Conservation (phyloP, 192 early-diverging fungal genomes). For the Mortierella hygrophila region DNA sequence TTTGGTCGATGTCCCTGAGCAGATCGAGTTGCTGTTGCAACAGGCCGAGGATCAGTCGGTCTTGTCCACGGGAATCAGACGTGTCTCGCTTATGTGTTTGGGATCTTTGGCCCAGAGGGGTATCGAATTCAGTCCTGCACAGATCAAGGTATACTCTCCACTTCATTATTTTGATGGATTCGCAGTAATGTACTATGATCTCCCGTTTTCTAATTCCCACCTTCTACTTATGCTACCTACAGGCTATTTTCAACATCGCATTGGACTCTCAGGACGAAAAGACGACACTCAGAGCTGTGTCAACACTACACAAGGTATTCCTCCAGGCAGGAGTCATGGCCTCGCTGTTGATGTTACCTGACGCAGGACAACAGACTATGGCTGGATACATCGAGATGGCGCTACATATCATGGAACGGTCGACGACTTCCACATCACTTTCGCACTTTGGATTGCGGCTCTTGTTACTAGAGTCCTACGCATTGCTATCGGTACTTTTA, state of each 20-base stretch:
- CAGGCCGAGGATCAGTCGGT: conserved; percentile 10
- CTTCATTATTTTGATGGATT: background rate
- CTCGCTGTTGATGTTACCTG: conserved; percentile 5
- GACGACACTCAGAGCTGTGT: conserved; percentile 24
- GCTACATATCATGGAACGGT: conserved; percentile 20
- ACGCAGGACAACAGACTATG: conserved; percentile 16
- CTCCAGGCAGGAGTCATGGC: conserved; percentile 23
- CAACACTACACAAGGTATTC: conserved; percentile 38
- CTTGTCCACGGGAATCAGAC: conserved; percentile 23
- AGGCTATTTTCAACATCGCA: conserved; percentile 38
- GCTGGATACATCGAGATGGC: conserved; percentile 19
- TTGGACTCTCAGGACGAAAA: conserved; percentile 29
- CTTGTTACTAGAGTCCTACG: conserved; percentile 31
- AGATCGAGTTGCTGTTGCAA: conserved; percentile 44
- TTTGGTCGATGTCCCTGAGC: conserved; percentile 56
- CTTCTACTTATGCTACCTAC: background rate
- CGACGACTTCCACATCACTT: background rate
- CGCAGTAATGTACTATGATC: background rate
- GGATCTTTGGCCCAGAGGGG: conserved; percentile 33
- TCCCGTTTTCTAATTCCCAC: background rate
- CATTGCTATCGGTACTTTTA: conserved; percentile 19
- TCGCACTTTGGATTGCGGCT: background rate
- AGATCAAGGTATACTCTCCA: conserved; percentile 29
- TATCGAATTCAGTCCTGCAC: conserved; percentile 37
- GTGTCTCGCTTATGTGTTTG: conserved; percentile 42